Evolutionary conservation across 345 rosid species (phyloP), one percentile per base, ranked within the genome.

Genomic region (Ceriops decandra): DNA sequence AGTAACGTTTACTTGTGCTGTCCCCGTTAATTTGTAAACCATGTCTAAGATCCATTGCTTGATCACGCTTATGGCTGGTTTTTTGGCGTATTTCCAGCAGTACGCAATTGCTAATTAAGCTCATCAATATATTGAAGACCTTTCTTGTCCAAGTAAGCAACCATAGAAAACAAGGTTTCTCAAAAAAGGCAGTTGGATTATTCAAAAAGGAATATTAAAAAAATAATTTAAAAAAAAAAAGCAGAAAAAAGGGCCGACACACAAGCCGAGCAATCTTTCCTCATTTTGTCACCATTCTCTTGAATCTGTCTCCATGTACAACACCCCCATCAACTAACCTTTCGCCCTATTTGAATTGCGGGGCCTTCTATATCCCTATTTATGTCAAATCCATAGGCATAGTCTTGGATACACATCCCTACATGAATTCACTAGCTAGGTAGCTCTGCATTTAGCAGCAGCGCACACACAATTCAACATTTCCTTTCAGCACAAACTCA

Each of bases 251-350:
- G 3, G 20, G 8, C 22, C 66, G 27, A 1, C 27, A 22, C 22
- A 27, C 26, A 49, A 70, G 26, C 38, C 11, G 67, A 68, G 57
- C 57, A 71, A 26, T 62, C 69, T 54, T 63, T 67, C 64, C 31
- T 72, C 31, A 5, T 49, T 66, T 1, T 52, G 22, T 75, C 69
- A 64, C 27, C 72, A 57, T 51, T 59, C 56, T 62, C 57, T 68
- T 22, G 35, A 54, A 28, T 13, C 33, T 78, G 85, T 83, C 85
- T 31, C 24, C 66, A 69, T 59, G 49, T 69, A 66, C 51, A 78
- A 82, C 78, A 74, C 65, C 81, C 82, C 67, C 63, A 58, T 73
- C 76, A 82, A 76, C 82, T 53, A 82, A 78, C 77, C 78, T 66
- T 56, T 77, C 83, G 66, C 70, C 80, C 72, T 57, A 52, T 31